Evolutionary conservation across 805 yeast species (phyloP).

Genomic region (Osmozyma mogii): DNA sequence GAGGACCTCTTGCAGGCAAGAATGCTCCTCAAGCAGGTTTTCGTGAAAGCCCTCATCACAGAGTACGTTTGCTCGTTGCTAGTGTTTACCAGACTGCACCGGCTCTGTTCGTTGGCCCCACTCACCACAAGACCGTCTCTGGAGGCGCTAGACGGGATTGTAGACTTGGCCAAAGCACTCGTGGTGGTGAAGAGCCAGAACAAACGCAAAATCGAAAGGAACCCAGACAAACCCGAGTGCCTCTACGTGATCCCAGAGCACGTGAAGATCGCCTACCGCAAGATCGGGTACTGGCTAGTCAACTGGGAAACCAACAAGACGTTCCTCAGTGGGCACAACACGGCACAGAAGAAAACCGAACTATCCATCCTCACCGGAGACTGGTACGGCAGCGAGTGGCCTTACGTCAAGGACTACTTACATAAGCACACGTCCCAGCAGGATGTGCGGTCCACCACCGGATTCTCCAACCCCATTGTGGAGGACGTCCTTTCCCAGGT

Average conservation of each 20-base stretch:
- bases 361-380: constrained; percentile 32
- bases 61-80: constrained; percentile 30
- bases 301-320: constrained; percentile 29
- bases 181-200: constrained; percentile 13
- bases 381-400: constrained; percentile 38
- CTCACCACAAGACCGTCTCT: constrained; percentile 27
- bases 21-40: too few relatives aligned
- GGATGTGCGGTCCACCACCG: constrained; percentile 23
- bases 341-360: constrained; percentile 14
- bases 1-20: too few relatives aligned
- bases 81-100: constrained; percentile 29
- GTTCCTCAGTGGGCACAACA: constrained; percentile 6
- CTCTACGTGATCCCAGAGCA: constrained; percentile 30
- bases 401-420: constrained; percentile 22
- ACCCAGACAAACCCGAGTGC: not conserved
- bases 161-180: constrained; percentile 20
- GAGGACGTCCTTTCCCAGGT: constrained; percentile 30
- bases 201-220: not conserved
- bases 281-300: constrained; percentile 36
- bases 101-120: constrained; percentile 33
- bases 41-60: too few relatives aligned
- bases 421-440: constrained; percentile 10
- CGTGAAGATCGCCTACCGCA: constrained; percentile 30
- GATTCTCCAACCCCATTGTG: constrained; percentile 25
- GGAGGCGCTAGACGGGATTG: constrained; percentile 21